Percentiles rank a stretch among this genome's conserved stretches.
phyloP scores from a whole-genome alignment of 495 filamentous ascomycete genomes.

The Aspergillus homomorphus region DNA sequence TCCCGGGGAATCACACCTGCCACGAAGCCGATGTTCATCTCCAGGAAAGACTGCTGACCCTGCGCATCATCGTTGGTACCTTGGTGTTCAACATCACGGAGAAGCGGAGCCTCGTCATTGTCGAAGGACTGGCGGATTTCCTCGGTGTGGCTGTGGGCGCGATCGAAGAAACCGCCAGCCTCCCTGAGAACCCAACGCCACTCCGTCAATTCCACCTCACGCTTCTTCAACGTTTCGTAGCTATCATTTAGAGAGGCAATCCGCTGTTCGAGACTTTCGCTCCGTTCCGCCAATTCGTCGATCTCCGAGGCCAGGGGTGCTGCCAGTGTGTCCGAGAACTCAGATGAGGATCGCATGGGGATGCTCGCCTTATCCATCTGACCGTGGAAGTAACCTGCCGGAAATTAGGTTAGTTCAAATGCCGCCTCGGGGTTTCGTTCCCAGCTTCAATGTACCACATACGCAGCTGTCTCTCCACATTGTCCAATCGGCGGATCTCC shows the following conservation, averaged over 20 bases:
- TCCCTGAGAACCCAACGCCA: slow-evolving; percentile 97
- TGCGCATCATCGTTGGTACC: slow-evolving; percentile 67
- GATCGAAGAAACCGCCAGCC: slow-evolving; percentile 94
- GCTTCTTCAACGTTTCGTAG: slow-evolving; percentile 96
- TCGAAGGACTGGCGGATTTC: slow-evolving; percentile 91
- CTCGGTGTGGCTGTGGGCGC: slow-evolving; percentile 91
- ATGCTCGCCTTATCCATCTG: slow-evolving; percentile 94
- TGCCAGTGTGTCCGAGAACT: slow-evolving; percentile 79
- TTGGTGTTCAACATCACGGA: slow-evolving; percentile 85
- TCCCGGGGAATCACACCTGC: slow-evolving; percentile 93
- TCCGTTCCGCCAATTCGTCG: slow-evolving; percentile 88
- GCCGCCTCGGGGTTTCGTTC: not conserved
- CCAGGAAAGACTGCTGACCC: slow-evolving; percentile 79
- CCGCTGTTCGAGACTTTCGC: slow-evolving; percentile 86
- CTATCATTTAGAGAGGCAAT: slow-evolving; percentile 91
- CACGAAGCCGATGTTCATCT: slow-evolving; percentile 99
- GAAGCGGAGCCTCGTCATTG: slow-evolving; percentile 76
- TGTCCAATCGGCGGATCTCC: slow-evolving; percentile 93
- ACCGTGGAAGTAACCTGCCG: slow-evolving; percentile 75
- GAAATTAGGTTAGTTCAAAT: slow-evolving; percentile 10
- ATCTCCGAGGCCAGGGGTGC: slow-evolving; percentile 90
- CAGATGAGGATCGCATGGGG: slow-evolving; percentile 75
- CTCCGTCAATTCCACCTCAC: slow-evolving; percentile 93
- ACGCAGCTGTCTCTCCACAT: slow-evolving; percentile 96
- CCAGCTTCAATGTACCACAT: slow-evolving; percentile 35